phyloP scores from a whole-genome alignment of 768 basidiomycete species.

The Termitomyces sp. region DNA sequence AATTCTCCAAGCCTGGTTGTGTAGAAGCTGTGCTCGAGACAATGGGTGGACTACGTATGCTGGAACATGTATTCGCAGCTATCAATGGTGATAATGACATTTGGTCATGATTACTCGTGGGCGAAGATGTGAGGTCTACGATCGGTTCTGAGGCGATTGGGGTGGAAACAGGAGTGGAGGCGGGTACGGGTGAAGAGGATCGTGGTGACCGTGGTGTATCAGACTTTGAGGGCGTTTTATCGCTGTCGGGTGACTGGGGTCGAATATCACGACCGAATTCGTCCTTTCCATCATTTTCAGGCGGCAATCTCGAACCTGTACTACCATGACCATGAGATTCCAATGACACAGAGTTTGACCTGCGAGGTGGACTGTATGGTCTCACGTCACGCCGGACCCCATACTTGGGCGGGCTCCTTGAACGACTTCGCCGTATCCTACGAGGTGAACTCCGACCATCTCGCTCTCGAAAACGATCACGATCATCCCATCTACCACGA shows the following conservation, averaged over 20 bases:
- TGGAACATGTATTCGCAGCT: constrained; percentile 55
- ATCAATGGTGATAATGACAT: constrained; percentile 39
- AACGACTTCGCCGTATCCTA: constrained; percentile 57
- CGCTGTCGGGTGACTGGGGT: constrained; percentile 37
- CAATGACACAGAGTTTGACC: constrained; percentile 28
- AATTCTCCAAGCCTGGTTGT: constrained; percentile 52
- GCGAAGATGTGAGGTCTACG: constrained; percentile 36
- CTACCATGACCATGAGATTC: constrained; percentile 19
- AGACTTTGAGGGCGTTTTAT: constrained; percentile 19
- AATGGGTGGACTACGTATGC: constrained; percentile 36
- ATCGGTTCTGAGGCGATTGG: constrained; percentile 22
- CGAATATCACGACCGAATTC: constrained; percentile 85
- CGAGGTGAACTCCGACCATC: constrained; percentile 33
- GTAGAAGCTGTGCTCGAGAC: constrained; percentile 27
- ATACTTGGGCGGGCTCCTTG: constrained; percentile 66
- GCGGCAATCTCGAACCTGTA: constrained; percentile 13
- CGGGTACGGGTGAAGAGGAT: constrained; percentile 13
- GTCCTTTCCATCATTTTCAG: constrained; percentile 53
- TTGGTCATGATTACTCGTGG: constrained; percentile 40
- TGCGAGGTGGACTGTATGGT: constrained; percentile 56
- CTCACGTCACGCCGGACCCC: constrained; percentile 43
- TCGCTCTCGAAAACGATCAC: constrained; percentile 47
- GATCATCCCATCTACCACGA: constrained; percentile 53
- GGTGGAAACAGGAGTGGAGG: constrained; percentile 11
- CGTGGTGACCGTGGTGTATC: constrained; percentile 18